Evolutionary conservation across 345 rosid species (phyloP).

Genomic region (Pistacia integerrima): DNA sequence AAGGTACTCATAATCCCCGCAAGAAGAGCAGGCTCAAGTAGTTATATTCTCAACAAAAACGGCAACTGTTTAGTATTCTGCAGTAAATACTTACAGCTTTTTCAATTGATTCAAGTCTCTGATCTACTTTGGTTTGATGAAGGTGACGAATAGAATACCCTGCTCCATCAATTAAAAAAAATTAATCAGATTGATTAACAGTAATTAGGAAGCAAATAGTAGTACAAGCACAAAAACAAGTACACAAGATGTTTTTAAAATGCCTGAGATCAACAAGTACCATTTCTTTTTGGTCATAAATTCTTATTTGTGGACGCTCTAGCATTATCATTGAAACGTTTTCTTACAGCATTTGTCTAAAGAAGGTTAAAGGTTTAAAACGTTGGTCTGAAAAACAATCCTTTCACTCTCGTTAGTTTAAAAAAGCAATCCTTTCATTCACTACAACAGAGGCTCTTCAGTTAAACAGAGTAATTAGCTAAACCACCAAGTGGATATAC

Average conservation of each 20-base stretch:
- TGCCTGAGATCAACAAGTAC: too few species aligned
- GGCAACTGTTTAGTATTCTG: not conserved
- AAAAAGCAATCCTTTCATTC: not conserved
- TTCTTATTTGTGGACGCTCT: too few species aligned
- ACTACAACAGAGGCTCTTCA: not conserved
- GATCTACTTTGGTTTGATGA: conserved; percentile 59
- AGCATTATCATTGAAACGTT: too few species aligned
- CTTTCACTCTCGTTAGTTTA: not conserved
- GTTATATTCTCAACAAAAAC: not conserved
- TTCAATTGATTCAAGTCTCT: conserved; percentile 71
- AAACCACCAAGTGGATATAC: too few species aligned
- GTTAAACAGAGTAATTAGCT: not conserved
- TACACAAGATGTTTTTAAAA: not conserved
- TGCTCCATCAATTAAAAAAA: conserved; percentile 33
- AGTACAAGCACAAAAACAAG: not conserved
- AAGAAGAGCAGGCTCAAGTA: not conserved
- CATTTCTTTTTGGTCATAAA: too few species aligned
- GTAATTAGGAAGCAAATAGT: not conserved
- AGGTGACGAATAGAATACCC: conserved; percentile 63
- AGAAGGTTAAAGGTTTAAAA: too few species aligned
- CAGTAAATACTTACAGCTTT: conserved; percentile 51
- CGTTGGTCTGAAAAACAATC: too few species aligned
- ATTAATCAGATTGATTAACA: conserved; percentile 7
- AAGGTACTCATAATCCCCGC: not conserved
- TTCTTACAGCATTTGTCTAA: too few species aligned